A percentile compares a stretch with the other conserved stretches of the same genome.
These are phyloP conservation scores for Simplicillium aogashimaense DNA, from an alignment of 2,329 filamentous ascomycete genomes.

Conservation along the genomic window DNA sequence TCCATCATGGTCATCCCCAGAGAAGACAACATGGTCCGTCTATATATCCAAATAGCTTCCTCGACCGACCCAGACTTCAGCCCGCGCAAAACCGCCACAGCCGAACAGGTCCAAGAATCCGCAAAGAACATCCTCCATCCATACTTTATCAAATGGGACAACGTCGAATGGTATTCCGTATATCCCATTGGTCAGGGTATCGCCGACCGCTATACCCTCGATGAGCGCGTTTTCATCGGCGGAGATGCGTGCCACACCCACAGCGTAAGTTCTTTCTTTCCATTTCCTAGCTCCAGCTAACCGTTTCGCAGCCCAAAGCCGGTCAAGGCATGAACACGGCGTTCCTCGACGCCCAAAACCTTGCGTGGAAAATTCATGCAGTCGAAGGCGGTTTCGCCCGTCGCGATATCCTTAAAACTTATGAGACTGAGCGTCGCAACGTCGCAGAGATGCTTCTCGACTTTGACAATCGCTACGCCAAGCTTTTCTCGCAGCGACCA, in stretches of 20 bases:
- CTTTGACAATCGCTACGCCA: constrained; percentile 85
- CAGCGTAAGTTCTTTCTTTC: constrained; percentile 46
- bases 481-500: constrained; percentile 73
- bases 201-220: constrained; percentile 55
- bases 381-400: constrained; percentile 76
- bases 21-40: constrained; percentile 57
- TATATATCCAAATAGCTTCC: constrained; percentile 59
- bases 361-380: constrained; percentile 93
- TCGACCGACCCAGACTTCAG: constrained; percentile 52
- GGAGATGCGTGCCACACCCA: constrained; percentile 76
- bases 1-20: constrained; percentile 75
- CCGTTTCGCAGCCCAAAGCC: constrained; percentile 55
- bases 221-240: constrained; percentile 62
- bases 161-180: constrained; percentile 65
- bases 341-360: constrained; percentile 73
- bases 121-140: constrained; percentile 57
- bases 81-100: constrained; percentile 52
- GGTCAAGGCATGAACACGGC: constrained; percentile 76
- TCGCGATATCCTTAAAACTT: constrained; percentile 68
- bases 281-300: constrained; percentile 30
- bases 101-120: constrained; percentile 52
- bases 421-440: constrained; percentile 75
- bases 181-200: constrained; percentile 71
- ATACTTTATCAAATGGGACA: constrained; percentile 58
- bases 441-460: constrained; percentile 76